A percentile compares a stretch with the other conserved stretches of the same genome.
Conservation (phyloP, 805 yeast species). For the Wickerhamiella occidentalis region DNA sequence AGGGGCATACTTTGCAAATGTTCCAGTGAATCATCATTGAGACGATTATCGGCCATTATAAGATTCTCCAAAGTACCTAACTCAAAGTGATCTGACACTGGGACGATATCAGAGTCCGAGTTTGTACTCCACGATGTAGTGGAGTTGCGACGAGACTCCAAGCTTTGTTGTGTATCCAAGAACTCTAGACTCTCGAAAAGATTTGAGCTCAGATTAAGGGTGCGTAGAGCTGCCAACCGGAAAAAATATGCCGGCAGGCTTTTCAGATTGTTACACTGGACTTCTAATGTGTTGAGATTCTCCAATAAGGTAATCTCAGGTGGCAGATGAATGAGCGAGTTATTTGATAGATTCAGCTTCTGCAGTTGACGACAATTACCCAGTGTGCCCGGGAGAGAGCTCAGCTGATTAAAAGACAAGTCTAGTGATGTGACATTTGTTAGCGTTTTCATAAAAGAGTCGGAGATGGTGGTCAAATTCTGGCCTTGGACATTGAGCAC, state of each 20-base stretch:
- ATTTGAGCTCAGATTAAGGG: slow-evolving; percentile 23
- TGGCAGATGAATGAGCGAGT: slow-evolving; percentile 65
- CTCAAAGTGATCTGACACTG: slow-evolving; percentile 12
- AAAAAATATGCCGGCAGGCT: slow-evolving; percentile 55
- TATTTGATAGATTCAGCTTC: slow-evolving; percentile 57
- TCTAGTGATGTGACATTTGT: slow-evolving; percentile 60
- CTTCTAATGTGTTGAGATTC: slow-evolving; percentile 54
- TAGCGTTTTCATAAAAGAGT: slow-evolving; percentile 46
- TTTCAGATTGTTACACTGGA: slow-evolving; percentile 75
- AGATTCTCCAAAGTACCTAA: slow-evolving; percentile 26
- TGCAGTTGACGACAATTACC: slow-evolving; percentile 46
- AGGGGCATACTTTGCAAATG: slow-evolving; percentile 46
- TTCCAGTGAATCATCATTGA: slow-evolving; percentile 66
- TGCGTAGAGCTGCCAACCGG: slow-evolving; percentile 33
- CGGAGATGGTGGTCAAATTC: slow-evolving; percentile 61
- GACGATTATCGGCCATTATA: slow-evolving; percentile 69
- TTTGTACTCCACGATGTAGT: not conserved
- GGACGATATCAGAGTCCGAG: slow-evolving; percentile 35
- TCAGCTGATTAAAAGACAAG: slow-evolving; percentile 71
- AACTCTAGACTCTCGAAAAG: slow-evolving; percentile 16
- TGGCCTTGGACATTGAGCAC: slow-evolving; percentile 71
- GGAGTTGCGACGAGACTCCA: slow-evolving; percentile 6
- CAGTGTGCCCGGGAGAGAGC: slow-evolving; percentile 59
- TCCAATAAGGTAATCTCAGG: slow-evolving; percentile 46
- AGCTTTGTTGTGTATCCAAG: not conserved